Base-by-base conservation (phyloP, 1,284 basidiomycete genomes). In the Chiua sp. region DNA sequence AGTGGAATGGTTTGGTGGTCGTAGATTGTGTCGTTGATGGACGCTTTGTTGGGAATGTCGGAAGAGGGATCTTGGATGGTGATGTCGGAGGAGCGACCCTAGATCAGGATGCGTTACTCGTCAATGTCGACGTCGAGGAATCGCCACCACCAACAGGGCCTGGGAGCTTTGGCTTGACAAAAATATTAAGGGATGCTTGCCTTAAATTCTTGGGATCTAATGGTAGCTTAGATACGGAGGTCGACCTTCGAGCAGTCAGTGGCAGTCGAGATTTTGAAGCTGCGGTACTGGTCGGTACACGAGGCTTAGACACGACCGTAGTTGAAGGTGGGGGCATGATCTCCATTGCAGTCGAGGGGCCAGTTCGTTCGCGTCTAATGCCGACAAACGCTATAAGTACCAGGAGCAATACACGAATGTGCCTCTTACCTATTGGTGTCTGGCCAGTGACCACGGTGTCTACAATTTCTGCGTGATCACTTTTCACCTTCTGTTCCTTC, bases 61-160 rank as follows among this genome's bases (percentile, higher is more conserved):
- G 72, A 58, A 73, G 59, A 46, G 73, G 72, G 1, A 75, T 63
- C 51, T 74, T 73, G 1, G 69, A 75, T 22, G 67, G 65, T 26
- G 70, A 73, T 2, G 56, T 50, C 11, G 39, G 42, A 22, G 55
- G 47, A 2, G 28, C 35, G 3, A n/a, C 35, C 53, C 32, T 63
- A 22, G 60, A 62, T 2, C 42, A 33, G 28, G 47, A 51, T 53
- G 15, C 53, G 0, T 32, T 47, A 22, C 23, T 51, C 28, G 50
- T 61, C 12, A 57, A 61, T 7, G 56, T 55, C 8, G 59, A 58
- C 23, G 42, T 37, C 20, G 47, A 32, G 3, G 56, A 20, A 18
- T 12, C 46, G 3, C 18, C 23, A 1, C 22, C 39, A n/a, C n/a
- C 15, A 16, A 26, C 13, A 16, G 35, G 2, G 22, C 39, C 16